Conservation (phyloP, 2,329 filamentous ascomycete genomes). For the Plectosphaerella plurivora region DNA sequence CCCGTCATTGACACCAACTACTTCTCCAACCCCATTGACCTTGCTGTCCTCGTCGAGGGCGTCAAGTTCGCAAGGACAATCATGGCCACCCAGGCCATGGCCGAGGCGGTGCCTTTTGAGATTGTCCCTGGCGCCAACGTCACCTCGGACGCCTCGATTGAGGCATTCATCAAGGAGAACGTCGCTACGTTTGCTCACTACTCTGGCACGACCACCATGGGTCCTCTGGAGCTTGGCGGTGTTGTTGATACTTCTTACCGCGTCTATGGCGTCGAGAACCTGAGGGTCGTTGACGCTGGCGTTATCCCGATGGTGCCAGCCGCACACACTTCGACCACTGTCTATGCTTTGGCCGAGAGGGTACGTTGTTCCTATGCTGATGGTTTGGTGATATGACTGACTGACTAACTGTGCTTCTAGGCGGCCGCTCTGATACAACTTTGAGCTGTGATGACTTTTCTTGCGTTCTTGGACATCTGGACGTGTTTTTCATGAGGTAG, state of each 20-base stretch:
- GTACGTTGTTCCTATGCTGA: conserved; percentile 1
- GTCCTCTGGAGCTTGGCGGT: conserved; percentile 31
- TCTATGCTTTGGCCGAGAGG: conserved; percentile 30
- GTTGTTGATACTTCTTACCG: conserved; percentile 23
- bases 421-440: no score
- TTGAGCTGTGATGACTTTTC: no score
- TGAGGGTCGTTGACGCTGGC: conserved; percentile 23
- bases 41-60: conserved; percentile 21
- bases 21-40: conserved; percentile 30
- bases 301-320: conserved; percentile 22
- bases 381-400: no score
- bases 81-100: conserved; percentile 7
- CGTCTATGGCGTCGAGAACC: conserved; percentile 21
- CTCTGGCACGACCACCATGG: conserved; percentile 43
- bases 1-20: conserved; percentile 34
- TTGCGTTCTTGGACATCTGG: no score
- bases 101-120: conserved; percentile 5
- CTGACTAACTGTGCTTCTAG: no score
- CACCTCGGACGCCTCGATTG: conserved; percentile 6
- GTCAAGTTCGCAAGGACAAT: conserved; percentile 28
- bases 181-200: conserved; percentile 26
- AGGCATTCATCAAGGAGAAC: conserved; percentile 5
- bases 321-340: conserved; percentile 25
- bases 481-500: no score
- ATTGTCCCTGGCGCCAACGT: conserved; percentile 8